Base-by-base conservation (phyloP, 768 basidiomycete genomes). In the Fomitopsis pulvina region DNA sequence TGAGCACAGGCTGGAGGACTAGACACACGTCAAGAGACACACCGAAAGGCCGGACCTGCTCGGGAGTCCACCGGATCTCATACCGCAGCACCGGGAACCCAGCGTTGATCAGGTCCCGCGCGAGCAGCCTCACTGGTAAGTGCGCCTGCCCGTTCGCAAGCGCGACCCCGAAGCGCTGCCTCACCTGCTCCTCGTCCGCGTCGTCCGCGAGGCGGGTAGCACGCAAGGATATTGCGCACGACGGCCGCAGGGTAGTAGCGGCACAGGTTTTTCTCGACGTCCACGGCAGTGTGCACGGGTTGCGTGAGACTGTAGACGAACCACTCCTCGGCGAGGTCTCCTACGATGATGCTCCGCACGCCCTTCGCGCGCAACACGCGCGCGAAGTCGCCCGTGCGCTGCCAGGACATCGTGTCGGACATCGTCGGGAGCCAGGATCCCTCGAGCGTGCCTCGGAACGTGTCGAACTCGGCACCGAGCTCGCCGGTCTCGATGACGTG, bases 291-390 rank as follows among this genome's bases (percentile, higher is more conserved):
- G 11, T 61, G 46, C 43, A 87, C 74, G 0, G 80, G 77, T 60
- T 86, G 79, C 2, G 83, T 78, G 55, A 87, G 80, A 10, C 83
- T 77, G 56, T 87, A 88, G 46, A 87, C 72, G 61, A 79, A 85
- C 85, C 86, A 88, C 62, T 89, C 86, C 56, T 88, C 84, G 14
- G 69, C 72, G 44, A 87, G 71, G 48, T 86, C 81, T 9, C 87
- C 87, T 14, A 83, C 66, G 45, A 81, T 68, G 51, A 89, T 68
- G 58, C 74, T 78, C 34, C 68, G 73, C 40, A 87, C 71, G 2
- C 87, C 85, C n/a, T 77, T 80, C n/a, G 69, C 74, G 40, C 60
- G 63, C 10, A 88, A 71, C 1, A 69, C 74, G 9, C 64, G 64
- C 0, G 82, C 81, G 47, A 91, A 70, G 1, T 66, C 70, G 2